These are phyloP conservation scores for Mycena pura DNA, from an alignment of 768 basidiomycete species.

Conservation along the genomic window DNA sequence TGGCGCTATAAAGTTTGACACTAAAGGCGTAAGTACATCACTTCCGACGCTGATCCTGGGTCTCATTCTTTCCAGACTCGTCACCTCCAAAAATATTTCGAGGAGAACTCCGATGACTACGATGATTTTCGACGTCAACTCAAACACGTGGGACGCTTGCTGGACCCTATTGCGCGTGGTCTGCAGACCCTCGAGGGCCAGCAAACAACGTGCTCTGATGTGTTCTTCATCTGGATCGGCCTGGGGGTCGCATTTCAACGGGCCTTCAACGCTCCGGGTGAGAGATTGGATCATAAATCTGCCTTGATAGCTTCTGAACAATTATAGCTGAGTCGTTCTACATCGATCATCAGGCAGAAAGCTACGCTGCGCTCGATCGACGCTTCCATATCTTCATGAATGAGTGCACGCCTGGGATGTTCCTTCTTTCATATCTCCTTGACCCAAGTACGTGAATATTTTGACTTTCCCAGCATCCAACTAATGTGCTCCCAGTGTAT, in stretches of 20 bases:
- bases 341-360: not conserved
- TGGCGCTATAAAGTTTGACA: not conserved
- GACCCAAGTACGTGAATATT: not conserved
- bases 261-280: not conserved
- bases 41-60: not conserved
- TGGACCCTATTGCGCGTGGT: not conserved
- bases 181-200: not conserved
- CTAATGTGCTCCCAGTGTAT: not conserved
- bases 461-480: not conserved
- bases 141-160: not conserved
- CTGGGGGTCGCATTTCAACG: not conserved
- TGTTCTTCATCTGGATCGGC: not conserved
- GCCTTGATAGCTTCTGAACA: not conserved
- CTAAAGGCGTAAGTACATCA: not conserved
- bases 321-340: not conserved
- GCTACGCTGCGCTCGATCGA: not conserved
- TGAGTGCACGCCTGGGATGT: not conserved
- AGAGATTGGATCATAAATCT: not conserved
- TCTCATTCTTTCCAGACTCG: not conserved
- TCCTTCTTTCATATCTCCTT: conserved; percentile 1
- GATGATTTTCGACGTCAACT: not conserved
- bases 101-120: not conserved
- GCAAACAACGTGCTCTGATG: not conserved
- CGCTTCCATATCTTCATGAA: not conserved
- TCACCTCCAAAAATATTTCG: not conserved